Evolutionary conservation across 345 rosid genomes (phyloP).

Genomic region (Trapa bicornis): DNA sequence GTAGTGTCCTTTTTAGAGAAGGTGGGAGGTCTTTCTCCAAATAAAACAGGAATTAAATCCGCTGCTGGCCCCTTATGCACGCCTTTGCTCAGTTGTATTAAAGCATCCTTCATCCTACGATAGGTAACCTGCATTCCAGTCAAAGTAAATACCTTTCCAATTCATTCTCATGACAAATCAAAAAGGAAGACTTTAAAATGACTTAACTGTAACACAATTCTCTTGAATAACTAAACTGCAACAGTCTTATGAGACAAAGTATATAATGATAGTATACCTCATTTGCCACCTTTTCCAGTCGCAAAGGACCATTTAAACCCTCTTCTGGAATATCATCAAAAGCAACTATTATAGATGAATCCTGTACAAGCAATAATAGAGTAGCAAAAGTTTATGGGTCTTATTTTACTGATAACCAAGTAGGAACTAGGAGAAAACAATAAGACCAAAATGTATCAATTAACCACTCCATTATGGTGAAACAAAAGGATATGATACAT

Average conservation of each 20-base stretch:
- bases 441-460: slow-evolving; percentile 1
- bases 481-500: not conserved
- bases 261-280: slow-evolving; percentile 34
- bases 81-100: slow-evolving; percentile 77
- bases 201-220: not conserved
- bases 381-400: not conserved
- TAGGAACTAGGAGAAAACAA: not conserved
- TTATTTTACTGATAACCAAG: not conserved
- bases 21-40: slow-evolving; percentile 60
- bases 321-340: slow-evolving; percentile 90
- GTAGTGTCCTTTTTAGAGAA: slow-evolving; percentile 41
- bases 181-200: not conserved
- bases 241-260: not conserved
- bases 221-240: not conserved
- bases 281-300: slow-evolving; percentile 83
- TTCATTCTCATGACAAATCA: not conserved
- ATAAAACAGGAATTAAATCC: slow-evolving; percentile 71
- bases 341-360: slow-evolving; percentile 76
- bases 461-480: not conserved
- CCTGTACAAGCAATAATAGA: slow-evolving; percentile 23
- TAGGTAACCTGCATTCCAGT: slow-evolving; percentile 51
- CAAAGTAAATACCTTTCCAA: not conserved
- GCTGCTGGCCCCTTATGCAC: slow-evolving; percentile 81
- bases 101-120: slow-evolving; percentile 85
- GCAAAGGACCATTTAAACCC: slow-evolving; percentile 59